Conservation (phyloP, 306 rosid genomes). For the Erythrophleum fordii region DNA sequence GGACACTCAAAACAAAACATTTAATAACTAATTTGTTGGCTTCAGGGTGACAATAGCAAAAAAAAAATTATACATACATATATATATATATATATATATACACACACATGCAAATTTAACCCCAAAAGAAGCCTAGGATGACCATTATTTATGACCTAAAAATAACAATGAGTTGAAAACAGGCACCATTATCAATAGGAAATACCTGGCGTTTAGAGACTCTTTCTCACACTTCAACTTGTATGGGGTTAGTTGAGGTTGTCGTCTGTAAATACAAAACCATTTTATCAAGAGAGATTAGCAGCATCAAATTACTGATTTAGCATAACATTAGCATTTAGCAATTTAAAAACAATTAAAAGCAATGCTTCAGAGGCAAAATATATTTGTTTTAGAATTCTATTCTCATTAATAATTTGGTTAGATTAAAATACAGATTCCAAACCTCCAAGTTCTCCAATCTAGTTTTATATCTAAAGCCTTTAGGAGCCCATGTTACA, state of each 20-base stretch:
- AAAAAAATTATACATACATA: not conserved
- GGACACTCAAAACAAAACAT: not conserved
- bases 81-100: no score
- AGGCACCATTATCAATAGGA: slow-evolving; percentile 33
- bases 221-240: slow-evolving; percentile 96
- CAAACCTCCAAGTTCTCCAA: not conserved
- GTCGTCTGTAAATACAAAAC: slow-evolving; percentile 69
- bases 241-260: slow-evolving; percentile 68
- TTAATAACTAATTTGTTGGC: not conserved
- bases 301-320: slow-evolving; percentile 14
- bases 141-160: slow-evolving; percentile 1
- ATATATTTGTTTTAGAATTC: slow-evolving; percentile 13
- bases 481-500: not conserved
- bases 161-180: not conserved
- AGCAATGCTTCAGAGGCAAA: slow-evolving; percentile 6
- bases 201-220: slow-evolving; percentile 75
- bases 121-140: not conserved
- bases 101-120: not conserved
- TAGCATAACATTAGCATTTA: slow-evolving; percentile 15
- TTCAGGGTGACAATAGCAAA: not conserved
- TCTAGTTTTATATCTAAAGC: not conserved
- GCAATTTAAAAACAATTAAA: slow-evolving; percentile 15
- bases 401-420: not conserved
- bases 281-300: slow-evolving; percentile 34
- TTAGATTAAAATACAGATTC: not conserved